Conservation (phyloP, 2,329 filamentous ascomycete genomes). For the Diaporthe sp. region DNA sequence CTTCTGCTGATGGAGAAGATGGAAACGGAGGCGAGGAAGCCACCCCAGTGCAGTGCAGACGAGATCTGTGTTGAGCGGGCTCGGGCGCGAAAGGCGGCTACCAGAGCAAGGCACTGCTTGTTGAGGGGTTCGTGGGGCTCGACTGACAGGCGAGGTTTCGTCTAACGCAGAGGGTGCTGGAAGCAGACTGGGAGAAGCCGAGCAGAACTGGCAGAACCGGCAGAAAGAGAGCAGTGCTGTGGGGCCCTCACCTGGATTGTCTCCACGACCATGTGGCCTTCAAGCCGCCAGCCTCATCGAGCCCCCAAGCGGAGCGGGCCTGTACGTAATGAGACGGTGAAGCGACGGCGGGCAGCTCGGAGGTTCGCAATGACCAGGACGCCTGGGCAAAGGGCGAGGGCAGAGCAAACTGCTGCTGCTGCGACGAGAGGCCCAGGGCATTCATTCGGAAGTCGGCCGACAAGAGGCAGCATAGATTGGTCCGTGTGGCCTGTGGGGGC, state of each 20-base stretch:
- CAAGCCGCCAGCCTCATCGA: slow-evolving; percentile 21
- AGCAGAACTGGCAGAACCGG: neutral
- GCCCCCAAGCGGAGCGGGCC: slow-evolving; percentile 34
- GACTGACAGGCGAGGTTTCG: slow-evolving; percentile 23
- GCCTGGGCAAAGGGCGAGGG: neutral
- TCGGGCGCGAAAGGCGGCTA: slow-evolving; percentile 19
- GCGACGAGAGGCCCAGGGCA: neutral
- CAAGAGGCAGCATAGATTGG: slow-evolving; percentile 16
- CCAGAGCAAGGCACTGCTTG: slow-evolving; percentile 1
- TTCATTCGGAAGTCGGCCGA: slow-evolving; percentile 37
- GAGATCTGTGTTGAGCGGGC: neutral
- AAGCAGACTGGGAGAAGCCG: neutral
- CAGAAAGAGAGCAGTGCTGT: neutral
- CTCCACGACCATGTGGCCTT: slow-evolving; percentile 29
- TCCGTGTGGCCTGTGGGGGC: slow-evolving; percentile 18
- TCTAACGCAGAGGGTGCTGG: neutral
- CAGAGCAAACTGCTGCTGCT: neutral
- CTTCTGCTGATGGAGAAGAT: neutral
- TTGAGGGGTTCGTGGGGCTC: slow-evolving; percentile 26
- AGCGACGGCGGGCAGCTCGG: slow-evolving; percentile 18
- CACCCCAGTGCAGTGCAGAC: neutral
- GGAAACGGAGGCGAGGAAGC: neutral
- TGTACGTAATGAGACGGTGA: slow-evolving; percentile 39
- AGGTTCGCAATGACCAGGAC: slow-evolving; percentile 16
- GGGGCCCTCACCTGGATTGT: neutral